Evolutionary conservation across 768 basidiomycete genomes (phyloP).

Genomic region (Pleurotus pulmonarius): DNA sequence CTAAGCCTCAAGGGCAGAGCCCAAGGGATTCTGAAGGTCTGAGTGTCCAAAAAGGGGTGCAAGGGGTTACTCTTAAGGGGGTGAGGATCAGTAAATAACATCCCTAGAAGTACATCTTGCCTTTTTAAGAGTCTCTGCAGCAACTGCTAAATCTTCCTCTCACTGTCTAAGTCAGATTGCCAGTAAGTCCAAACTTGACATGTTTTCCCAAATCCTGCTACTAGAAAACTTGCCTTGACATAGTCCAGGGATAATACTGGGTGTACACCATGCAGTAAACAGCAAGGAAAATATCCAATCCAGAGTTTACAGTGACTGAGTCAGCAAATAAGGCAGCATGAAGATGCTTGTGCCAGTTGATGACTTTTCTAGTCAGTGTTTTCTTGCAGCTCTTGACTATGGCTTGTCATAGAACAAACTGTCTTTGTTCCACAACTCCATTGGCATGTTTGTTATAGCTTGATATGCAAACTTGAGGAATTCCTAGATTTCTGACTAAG

Average conservation of each 20-base stretch:
- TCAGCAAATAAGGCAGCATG: slow-evolving; percentile 28
- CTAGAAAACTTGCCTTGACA: background rate
- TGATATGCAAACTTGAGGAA: slow-evolving; percentile 25
- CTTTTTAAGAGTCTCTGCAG: background rate
- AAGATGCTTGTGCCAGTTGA: slow-evolving; percentile 23
- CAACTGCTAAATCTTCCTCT: background rate
- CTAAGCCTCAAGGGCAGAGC: too few species aligned
- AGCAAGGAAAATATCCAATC: slow-evolving; percentile 8
- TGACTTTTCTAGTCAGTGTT: slow-evolving; percentile 16
- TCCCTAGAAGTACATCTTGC: background rate
- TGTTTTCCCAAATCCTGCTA: too few species aligned
- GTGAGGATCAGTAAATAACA: too few species aligned
- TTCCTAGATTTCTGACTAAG: slow-evolving; percentile 1
- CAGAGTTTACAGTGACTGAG: slow-evolving; percentile 20
- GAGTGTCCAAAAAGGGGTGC: too few species aligned
- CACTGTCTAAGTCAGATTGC: background rate
- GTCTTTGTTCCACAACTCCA: slow-evolving; percentile 31
- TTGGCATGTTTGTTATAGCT: slow-evolving; percentile 32
- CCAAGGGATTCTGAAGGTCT: too few species aligned
- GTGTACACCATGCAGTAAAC: background rate
- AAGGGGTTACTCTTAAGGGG: too few species aligned
- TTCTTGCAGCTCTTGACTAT: slow-evolving; percentile 10
- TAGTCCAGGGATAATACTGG: slow-evolving; percentile 28
- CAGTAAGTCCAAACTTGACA: too few species aligned
- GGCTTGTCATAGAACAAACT: slow-evolving; percentile 25